A percentile compares a stretch with the other conserved stretches of the same genome.
Conservation (phyloP, 2,329 filamentous ascomycete species). For the Fusarium newnesense region DNA sequence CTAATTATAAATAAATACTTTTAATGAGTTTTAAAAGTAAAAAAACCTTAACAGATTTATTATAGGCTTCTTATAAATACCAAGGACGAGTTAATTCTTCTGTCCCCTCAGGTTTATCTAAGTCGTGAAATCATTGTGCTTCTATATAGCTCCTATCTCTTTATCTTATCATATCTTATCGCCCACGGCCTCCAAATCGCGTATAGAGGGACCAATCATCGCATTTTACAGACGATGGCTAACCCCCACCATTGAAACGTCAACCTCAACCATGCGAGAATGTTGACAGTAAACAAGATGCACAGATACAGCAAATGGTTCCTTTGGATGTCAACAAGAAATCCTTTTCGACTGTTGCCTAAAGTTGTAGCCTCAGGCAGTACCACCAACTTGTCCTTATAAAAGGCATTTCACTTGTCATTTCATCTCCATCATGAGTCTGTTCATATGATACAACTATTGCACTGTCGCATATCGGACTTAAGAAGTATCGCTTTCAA, state of each 20-base stretch:
- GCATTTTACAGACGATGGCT: neutral
- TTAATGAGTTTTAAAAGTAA: too few relatives aligned
- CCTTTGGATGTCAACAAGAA: rapidly evolving
- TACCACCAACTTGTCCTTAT: neutral
- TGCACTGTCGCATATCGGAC: neutral
- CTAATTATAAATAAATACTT: too few relatives aligned
- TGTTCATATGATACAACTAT: too few relatives aligned
- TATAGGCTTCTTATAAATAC: too few relatives aligned
- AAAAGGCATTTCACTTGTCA: neutral
- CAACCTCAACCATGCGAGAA: neutral
- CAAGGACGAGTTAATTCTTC: too few relatives aligned
- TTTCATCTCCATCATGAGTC: neutral
- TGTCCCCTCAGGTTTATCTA: too few relatives aligned
- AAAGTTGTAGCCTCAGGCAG: neutral
- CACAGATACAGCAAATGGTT: neutral
- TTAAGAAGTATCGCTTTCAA: neutral
- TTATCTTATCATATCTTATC: too few relatives aligned
- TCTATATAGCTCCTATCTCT: neutral
- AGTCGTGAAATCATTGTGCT: too few relatives aligned
- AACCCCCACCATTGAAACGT: neutral
- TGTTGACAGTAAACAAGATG: neutral
- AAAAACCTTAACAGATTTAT: too few relatives aligned
- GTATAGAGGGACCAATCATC: neutral
- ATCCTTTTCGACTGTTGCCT: neutral
- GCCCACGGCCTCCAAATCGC: neutral